Conservation (phyloP, 2,329 filamentous ascomycete species). For the Kalmusia sp. region DNA sequence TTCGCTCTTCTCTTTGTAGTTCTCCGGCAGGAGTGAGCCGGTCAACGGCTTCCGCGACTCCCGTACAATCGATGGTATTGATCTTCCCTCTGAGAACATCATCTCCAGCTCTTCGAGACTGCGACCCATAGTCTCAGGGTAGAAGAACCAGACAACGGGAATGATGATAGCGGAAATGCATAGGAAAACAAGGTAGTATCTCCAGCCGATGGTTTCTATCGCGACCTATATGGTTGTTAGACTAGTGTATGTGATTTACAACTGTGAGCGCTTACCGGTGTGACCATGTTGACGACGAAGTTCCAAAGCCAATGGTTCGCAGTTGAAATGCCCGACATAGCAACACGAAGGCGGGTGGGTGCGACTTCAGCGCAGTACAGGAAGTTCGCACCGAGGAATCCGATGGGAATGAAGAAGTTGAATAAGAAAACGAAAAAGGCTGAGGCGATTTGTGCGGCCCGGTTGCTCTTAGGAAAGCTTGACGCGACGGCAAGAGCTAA, state of each 20-base stretch:
- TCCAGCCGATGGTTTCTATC: conserved; percentile 59
- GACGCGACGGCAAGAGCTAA: conserved; percentile 60
- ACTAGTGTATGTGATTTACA: conserved; percentile 46
- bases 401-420: conserved; percentile 67
- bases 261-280: conserved; percentile 52
- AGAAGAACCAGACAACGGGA: conserved; percentile 54
- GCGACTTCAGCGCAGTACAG: conserved; percentile 67
- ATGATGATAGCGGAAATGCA: conserved; percentile 55
- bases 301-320: conserved; percentile 61
- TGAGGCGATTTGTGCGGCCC: conserved; percentile 57
- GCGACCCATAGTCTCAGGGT: conserved; percentile 59
- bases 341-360: conserved; percentile 59
- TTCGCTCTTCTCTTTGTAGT: conserved; percentile 19
- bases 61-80: conserved; percentile 32
- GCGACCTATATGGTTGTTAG: conserved; percentile 41
- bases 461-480: conserved; percentile 56
- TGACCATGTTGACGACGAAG: conserved; percentile 36
- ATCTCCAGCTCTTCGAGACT: conserved; percentile 54
- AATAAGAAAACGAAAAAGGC: conserved; percentile 66
- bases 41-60: conserved; percentile 27
- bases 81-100: conserved; percentile 50
- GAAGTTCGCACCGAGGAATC: conserved; percentile 66
- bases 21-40: conserved; percentile 11
- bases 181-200: conserved; percentile 61
- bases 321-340: conserved; percentile 64